phyloP scores from a whole-genome alignment of 2,329 filamentous ascomycete genomes.

The Didymella sp. region DNA sequence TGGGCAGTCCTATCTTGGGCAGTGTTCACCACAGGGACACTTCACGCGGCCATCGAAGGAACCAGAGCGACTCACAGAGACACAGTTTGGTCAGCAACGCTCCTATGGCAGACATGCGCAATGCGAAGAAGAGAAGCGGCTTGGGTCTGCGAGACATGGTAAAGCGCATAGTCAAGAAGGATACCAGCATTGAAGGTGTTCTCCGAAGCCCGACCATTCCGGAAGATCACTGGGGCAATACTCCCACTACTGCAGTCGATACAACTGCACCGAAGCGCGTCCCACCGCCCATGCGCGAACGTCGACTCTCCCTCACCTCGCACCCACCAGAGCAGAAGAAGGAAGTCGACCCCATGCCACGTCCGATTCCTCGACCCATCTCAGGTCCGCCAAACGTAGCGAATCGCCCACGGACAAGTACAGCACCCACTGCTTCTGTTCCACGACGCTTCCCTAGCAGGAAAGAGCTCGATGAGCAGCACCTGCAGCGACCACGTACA shows the following conservation, averaged over 20 bases:
- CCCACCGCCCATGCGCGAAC: not conserved
- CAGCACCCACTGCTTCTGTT: constrained; percentile 10
- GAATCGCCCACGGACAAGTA: constrained; percentile 12
- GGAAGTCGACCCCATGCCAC: constrained; percentile 1
- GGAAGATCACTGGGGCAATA: constrained; percentile 12
- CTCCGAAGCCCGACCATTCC: constrained; percentile 4
- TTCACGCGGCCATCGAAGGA: constrained; percentile 13
- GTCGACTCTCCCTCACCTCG: constrained; percentile 3
- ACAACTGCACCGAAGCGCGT: not conserved
- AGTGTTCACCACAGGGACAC: constrained; percentile 8
- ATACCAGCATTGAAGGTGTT: constrained; percentile 17
- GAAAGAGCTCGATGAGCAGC: constrained; percentile 11
- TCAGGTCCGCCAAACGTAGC: constrained; percentile 1
- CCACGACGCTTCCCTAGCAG: constrained; percentile 8
- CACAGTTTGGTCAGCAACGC: constrained; percentile 30
- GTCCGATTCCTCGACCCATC: constrained; percentile 15
- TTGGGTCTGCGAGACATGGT: constrained; percentile 38
- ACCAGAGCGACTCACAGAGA: constrained; percentile 25
- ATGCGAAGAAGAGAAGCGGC: constrained; percentile 26
- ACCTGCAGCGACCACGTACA: constrained; percentile 11
- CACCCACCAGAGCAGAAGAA: not conserved
- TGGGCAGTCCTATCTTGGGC: constrained; percentile 15
- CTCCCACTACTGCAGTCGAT: not conserved
- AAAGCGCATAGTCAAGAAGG: constrained; percentile 38
- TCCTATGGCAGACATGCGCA: constrained; percentile 30